A percentile compares a stretch with the other conserved stretches of the same genome.
Evolutionary conservation across 148 eudicot species (phyloP).

Genomic region (Agrostemma githago): DNA sequence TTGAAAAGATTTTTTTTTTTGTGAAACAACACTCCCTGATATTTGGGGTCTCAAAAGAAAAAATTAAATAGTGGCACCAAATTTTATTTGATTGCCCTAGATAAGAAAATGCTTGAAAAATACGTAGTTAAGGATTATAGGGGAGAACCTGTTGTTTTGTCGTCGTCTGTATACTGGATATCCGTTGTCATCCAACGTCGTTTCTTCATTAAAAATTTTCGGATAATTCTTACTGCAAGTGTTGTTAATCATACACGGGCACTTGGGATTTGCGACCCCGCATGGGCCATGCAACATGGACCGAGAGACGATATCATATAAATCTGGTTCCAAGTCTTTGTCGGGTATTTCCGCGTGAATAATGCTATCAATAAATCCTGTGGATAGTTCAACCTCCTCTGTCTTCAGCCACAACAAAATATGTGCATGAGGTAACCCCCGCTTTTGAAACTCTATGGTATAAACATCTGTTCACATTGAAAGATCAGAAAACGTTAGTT

Average conservation of each 20-base stretch:
- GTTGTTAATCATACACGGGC: background rate
- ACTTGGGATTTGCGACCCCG: background rate
- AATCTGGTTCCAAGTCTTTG: background rate
- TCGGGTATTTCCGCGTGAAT: background rate
- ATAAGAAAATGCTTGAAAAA: too few species aligned
- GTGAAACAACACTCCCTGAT: too few species aligned
- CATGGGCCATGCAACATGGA: constrained; percentile 17
- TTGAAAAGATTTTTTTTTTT: too few species aligned
- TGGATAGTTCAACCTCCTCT: background rate
- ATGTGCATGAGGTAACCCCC: background rate
- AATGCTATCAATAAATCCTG: background rate
- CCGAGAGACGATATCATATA: background rate
- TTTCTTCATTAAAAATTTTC: background rate
- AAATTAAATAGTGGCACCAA: too few species aligned
- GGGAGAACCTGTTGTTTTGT: background rate
- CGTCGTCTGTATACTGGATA: constrained; percentile 9
- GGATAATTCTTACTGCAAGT: background rate
- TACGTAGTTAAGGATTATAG: too few species aligned
- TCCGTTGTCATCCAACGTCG: background rate
- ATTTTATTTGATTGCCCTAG: too few species aligned
- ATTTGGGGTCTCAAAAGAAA: too few species aligned
- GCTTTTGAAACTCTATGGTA: background rate
- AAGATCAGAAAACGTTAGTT: background rate
- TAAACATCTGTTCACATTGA: background rate
- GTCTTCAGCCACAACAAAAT: background rate